A percentile compares a stretch with the other conserved stretches of the same genome.
Evolutionary conservation across 257 asterid species (phyloP).

Genomic region (Solanum microdontum): DNA sequence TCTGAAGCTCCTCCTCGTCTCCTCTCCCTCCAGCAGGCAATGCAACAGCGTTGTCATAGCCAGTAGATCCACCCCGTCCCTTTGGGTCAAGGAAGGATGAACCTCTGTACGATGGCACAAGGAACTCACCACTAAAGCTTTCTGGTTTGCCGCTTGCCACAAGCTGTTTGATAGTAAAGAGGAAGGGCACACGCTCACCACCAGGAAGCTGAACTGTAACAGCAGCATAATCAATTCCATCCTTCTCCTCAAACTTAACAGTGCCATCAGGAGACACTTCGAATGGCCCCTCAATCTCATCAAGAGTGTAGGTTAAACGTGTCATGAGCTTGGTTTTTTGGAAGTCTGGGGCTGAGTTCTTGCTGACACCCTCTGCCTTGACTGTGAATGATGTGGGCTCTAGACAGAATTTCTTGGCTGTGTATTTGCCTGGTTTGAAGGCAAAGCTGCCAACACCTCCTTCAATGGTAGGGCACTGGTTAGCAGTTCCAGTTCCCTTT

Average conservation of each 20-base stretch:
- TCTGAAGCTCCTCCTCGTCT: constrained; percentile 87
- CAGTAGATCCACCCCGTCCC: constrained; percentile 98
- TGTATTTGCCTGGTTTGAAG: constrained; percentile 77
- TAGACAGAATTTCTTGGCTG: constrained; percentile 75
- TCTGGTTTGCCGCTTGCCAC: constrained; percentile 88
- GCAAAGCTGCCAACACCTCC: constrained; percentile 67
- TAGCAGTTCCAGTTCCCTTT: constrained; percentile 92
- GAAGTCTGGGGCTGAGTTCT: constrained; percentile 73
- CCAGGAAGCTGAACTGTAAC: constrained; percentile 99
- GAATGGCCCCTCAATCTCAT: constrained; percentile 98
- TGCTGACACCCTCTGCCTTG: constrained; percentile 79
- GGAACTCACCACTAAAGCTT: constrained; percentile 56
- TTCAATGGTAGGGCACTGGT: constrained; percentile 92
- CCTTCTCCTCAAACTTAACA: constrained; percentile 84
- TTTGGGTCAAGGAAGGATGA: constrained; percentile 99
- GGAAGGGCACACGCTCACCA: constrained; percentile 95
- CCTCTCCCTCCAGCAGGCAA: constrained; percentile 99
- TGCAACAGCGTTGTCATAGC: constrained; percentile 94
- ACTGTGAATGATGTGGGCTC: constrained; percentile 99
- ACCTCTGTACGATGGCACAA: constrained; percentile 95
- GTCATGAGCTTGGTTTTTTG: constrained; percentile 99
- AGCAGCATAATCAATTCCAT: constrained; percentile 96
- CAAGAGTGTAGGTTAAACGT: constrained; percentile 93
- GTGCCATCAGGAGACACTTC: constrained; percentile 72
- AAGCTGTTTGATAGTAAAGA: constrained; percentile 81